Evolutionary conservation across 306 rosid genomes (phyloP), one percentile per base, ranked within the genome.

Genomic region (Comarum palustre): DNA sequence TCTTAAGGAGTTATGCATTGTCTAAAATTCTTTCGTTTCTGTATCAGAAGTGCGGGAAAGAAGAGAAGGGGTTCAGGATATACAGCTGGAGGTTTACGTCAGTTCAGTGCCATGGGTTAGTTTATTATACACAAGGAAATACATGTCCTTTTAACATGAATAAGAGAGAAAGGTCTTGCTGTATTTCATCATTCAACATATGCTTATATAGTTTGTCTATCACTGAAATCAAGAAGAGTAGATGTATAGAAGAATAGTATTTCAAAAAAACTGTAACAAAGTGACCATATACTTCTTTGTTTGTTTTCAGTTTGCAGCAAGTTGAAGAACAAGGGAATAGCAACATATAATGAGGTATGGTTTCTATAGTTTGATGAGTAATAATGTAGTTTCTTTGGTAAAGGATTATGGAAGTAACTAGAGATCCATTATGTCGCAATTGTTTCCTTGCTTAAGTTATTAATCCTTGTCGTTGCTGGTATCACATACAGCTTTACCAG

Each of bases 281-380:
- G 54, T 42, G 31, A 61, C 25, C 27, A 31, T 46, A n/a, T 72
- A 1, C 12, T 41, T 16, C 38, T 42, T 27, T 14, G 55, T 48
- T 12, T 59, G 39, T 38, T 59, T 72, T 58, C 72, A 82, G 85
- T 82, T 62, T 70, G 77, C 42, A 61, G 71, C 66, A 73, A 62
- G 62, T 34, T 82, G 69, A 68, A 73, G 77, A 73, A 50, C 55
- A 82, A 82, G 68, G 85, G 80, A 66, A 77, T 72, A 43, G 69
- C 84, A 27, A 77, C 84, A 54, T 73, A 72, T 46, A 43, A 62
- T 69, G 70, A 73, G 79, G 85, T 82, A 67, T 54, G 32, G 41
- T 65, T 27, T 65, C 55, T 52, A 25, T 41, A n/a, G 24, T 65
- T n/a, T 42, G 2, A 32, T 0, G 34, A 45, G 71, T 47, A 51